A percentile compares a stretch with the other conserved stretches of the same genome.
Evolutionary conservation across 495 filamentous ascomycete genomes (phyloP).

Genomic region (Zalerion maritima): DNA sequence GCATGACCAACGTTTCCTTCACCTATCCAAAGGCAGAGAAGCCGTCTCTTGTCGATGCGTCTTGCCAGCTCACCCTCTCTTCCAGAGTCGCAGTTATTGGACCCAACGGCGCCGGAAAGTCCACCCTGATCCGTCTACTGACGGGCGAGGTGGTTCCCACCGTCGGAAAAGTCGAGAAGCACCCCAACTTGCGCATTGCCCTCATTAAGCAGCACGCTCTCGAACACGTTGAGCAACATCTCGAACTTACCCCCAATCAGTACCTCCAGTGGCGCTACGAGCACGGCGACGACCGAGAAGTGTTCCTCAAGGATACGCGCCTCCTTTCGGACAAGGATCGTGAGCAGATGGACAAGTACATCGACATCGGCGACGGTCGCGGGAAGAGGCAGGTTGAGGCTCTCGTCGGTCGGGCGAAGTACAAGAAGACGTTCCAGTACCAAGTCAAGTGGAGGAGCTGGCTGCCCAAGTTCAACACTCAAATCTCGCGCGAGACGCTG

Average conservation of each 20-base stretch:
- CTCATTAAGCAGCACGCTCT: conserved; percentile 99
- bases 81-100: conserved; percentile 94
- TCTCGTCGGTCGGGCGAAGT: conserved; percentile 93
- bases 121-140: conserved; percentile 91
- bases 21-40: conserved; percentile 78
- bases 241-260: conserved; percentile 98
- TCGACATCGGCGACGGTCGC: conserved; percentile 72
- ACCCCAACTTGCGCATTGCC: conserved; percentile 95
- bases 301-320: conserved; percentile 93
- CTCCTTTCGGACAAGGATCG: conserved; percentile 72
- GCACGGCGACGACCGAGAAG: conserved; percentile 92
- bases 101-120: conserved; percentile 95
- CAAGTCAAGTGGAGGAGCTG: conserved; percentile 87
- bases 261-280: conserved; percentile 98
- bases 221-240: conserved; percentile 98
- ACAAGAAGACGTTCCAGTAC: conserved; percentile 98
- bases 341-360: conserved; percentile 74
- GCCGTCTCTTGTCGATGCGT: conserved; percentile 78
- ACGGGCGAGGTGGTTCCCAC: conserved; percentile 93
- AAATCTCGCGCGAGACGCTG: conserved; percentile 87
- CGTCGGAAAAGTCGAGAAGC: conserved; percentile 84
- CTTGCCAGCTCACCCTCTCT: conserved; percentile 70
- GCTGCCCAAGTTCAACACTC: conserved; percentile 84
- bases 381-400: conserved; percentile 68
- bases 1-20: conserved; percentile 83